Conservation (phyloP, 306 rosid genomes). For the Vicia faba region DNA sequence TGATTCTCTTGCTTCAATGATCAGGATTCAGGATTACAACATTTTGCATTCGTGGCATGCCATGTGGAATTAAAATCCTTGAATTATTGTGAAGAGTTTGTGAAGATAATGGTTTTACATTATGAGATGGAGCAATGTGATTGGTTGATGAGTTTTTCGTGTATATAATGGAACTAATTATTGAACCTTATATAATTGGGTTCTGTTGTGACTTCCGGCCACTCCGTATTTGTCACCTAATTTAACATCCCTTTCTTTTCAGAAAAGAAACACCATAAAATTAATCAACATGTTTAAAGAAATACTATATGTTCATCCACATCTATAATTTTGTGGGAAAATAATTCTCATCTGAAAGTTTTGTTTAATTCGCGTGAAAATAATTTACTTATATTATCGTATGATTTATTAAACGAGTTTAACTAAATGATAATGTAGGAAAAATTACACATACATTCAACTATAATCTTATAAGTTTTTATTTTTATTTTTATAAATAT, state of each 20-base stretch:
- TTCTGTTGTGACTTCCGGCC: constrained; percentile 14
- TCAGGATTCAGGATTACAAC: constrained; percentile 30
- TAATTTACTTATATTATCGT: too few species aligned
- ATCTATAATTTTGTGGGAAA: background rate
- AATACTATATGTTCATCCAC: too few species aligned
- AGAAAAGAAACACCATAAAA: background rate
- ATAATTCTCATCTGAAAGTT: too few species aligned
- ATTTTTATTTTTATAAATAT: too few species aligned
- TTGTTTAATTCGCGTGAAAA: too few species aligned
- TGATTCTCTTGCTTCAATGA: constrained; percentile 31
- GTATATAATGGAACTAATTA: constrained; percentile 40
- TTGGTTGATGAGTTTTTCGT: constrained; percentile 33
- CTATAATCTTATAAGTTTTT: too few species aligned
- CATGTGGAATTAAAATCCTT: constrained; percentile 8
- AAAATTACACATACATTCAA: too few species aligned
- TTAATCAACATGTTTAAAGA: background rate
- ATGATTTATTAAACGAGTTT: too few species aligned
- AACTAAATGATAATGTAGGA: too few species aligned
- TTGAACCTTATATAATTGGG: constrained; percentile 36
- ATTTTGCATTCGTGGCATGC: constrained; percentile 1
- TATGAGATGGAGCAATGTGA: constrained; percentile 38
- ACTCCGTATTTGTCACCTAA: constrained; percentile 27
- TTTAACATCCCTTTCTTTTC: background rate
- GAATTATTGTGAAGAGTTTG: constrained; percentile 45
- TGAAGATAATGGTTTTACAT: constrained; percentile 24